Conservation (phyloP, 2,329 filamentous ascomycete species). For the Trichoderma sp. region DNA sequence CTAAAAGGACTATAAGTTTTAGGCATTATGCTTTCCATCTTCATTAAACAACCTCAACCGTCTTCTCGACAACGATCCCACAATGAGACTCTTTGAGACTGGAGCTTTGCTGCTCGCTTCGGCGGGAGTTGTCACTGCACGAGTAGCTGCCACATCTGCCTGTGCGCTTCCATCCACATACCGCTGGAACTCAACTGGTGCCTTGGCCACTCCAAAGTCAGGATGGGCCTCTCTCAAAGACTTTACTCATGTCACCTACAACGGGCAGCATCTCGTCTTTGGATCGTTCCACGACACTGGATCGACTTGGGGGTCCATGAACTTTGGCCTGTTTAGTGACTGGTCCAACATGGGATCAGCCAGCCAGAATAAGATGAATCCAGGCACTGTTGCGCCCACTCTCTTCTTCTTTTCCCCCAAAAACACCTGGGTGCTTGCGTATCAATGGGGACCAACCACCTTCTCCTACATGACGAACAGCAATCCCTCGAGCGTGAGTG, state of each 20-base stretch:
- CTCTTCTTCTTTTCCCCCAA: conserved; percentile 2
- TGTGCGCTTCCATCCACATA: conserved; percentile 12
- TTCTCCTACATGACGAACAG: not conserved
- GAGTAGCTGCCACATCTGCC: not conserved
- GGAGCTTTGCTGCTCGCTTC: not conserved
- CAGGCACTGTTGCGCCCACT: not conserved
- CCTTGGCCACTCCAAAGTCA: conserved; percentile 1
- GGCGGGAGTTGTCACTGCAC: not conserved
- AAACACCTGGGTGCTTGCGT: not conserved
- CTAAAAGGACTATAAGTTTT: not conserved
- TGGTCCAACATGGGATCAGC: conserved; percentile 1
- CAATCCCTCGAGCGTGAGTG: not conserved
- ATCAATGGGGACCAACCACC: conserved; percentile 14
- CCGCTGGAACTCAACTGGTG: conserved; percentile 7
- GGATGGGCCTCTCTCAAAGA: conserved; percentile 8
- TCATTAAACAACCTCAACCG: not conserved
- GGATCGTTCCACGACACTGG: conserved; percentile 4
- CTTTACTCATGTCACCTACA: conserved; percentile 8
- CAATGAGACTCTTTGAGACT: not conserved
- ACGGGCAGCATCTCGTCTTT: conserved; percentile 13
- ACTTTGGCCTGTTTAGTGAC: conserved; percentile 4
- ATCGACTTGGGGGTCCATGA: not conserved
- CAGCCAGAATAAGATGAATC: conserved; percentile 5
- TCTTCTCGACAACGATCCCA: not conserved
- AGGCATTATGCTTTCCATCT: not conserved